Percentiles rank a stretch among this genome's conserved stretches.
Evolutionary conservation across 192 early-diverging fungal species (phyloP).

Genomic region (Entophlyctis luteolus): DNA sequence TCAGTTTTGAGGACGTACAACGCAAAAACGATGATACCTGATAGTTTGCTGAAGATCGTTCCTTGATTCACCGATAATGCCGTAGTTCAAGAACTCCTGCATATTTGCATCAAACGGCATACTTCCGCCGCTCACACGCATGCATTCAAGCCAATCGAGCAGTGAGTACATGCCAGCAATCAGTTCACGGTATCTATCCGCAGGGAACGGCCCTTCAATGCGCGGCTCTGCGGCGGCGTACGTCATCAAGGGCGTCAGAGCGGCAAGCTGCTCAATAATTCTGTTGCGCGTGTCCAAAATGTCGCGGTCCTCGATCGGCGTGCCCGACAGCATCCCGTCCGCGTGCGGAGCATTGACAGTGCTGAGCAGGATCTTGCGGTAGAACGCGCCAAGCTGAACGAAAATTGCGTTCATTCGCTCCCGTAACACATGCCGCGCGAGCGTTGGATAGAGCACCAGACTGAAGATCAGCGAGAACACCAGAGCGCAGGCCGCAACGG

Average conservation of each 20-base stretch:
- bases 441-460: constrained; percentile 29
- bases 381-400: constrained; percentile 15
- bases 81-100: background rate
- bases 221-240: constrained; percentile 25
- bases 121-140: constrained; percentile 12
- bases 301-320: constrained; percentile 1
- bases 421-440: constrained; percentile 15
- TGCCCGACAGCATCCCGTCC: background rate
- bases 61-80: background rate
- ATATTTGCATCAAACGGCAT: constrained; percentile 1
- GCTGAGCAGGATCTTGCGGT: constrained; percentile 5
- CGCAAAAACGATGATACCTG: background rate
- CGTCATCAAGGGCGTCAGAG: constrained; percentile 17
- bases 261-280: constrained; percentile 8
- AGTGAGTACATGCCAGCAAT: background rate
- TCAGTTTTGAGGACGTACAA: background rate
- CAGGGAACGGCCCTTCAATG: constrained; percentile 8
- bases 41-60: constrained; percentile 6
- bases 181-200: constrained; percentile 6
- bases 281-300: constrained; percentile 5
- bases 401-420: background rate
- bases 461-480: constrained; percentile 26
- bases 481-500: background rate
- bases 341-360: constrained; percentile 1
- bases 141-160: constrained; percentile 16